Base-by-base conservation (phyloP, 2,329 filamentous ascomycete species). In the Fusarium euwallaceae region DNA sequence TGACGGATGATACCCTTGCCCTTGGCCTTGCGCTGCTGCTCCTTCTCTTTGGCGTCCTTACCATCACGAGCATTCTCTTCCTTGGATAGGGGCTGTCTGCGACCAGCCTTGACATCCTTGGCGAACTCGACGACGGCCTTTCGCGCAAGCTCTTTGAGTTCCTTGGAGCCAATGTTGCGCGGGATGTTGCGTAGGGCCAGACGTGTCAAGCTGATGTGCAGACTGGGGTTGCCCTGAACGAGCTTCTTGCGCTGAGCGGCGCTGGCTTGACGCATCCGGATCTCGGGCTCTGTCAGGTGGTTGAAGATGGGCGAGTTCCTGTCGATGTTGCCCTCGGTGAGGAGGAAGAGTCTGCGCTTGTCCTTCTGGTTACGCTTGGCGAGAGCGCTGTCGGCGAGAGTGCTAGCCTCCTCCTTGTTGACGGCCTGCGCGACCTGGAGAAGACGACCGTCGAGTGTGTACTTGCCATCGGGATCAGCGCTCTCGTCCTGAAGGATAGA, bases 61-160 rank as follows among this genome's bases (percentile, higher is more conserved):
- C 93, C 93, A 61, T 94, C 95, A 45, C 97, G 92, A 17, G 90
- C 86, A 63, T 94, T 88, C 82, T 99, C 97, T 79, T 99, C 97
- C 80, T 94, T 95, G n/a, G 94, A 97, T 4, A 99, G 87, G 22
- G 92, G 92, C 73, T 93, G 86, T 32, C 97, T 92, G 39, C 88
- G 88, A 16, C 94, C 94, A 32, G 88, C 88, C 81, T 95, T 97
- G 75, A 96, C 95, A 78, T 99, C 97, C 71, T 88, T 93, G 45
- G 97, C 95, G 79, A 99, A 99, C 1, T 95, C 95, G 59, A 98
- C 97, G 14, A 98, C 91, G n/a, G 94, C 97, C 82, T 97, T 91
- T 74, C 97, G 91, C 12, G 97, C 97, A 55, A 99, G 89, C 48
- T 94, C 92, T 82, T 99, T 99, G 61, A 99, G 88, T 64, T 94